These are phyloP conservation scores for Prunella vulgaris DNA, from an alignment of 257 asterid species.

Conservation along the genomic window DNA sequence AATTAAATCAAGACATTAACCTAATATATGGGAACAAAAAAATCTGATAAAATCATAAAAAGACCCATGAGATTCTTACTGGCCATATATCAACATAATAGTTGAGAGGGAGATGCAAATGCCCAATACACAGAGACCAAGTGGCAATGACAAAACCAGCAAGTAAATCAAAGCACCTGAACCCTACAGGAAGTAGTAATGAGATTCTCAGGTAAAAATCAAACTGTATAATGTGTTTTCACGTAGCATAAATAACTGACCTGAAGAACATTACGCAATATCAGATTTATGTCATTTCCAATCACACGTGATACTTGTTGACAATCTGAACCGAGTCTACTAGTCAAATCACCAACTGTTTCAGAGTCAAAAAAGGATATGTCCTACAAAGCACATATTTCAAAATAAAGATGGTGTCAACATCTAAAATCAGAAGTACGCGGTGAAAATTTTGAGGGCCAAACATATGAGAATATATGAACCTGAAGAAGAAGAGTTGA, in stretches of 20 bases:
- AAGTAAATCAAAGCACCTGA: slow-evolving; percentile 80
- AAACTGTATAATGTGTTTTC: slow-evolving; percentile 1
- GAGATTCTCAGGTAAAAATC: slow-evolving; percentile 27
- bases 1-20: background rate
- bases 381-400: slow-evolving; percentile 53
- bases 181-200: slow-evolving; percentile 51
- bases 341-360: slow-evolving; percentile 96
- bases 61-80: slow-evolving; percentile 48
- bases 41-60: background rate
- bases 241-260: slow-evolving; percentile 35
- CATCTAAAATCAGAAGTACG: background rate
- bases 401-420: background rate
- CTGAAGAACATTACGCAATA: slow-evolving; percentile 88
- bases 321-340: slow-evolving; percentile 99
- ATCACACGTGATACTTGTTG: slow-evolving; percentile 99
- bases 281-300: slow-evolving; percentile 88
- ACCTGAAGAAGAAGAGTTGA: slow-evolving; percentile 91
- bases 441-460: background rate
- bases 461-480: slow-evolving; percentile 11
- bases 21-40: slow-evolving; percentile 7
- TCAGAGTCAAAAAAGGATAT: slow-evolving; percentile 88
- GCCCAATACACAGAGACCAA: slow-evolving; percentile 72
- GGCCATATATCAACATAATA: slow-evolving; percentile 82
- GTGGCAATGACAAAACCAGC: slow-evolving; percentile 81
- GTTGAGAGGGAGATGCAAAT: slow-evolving; percentile 70